These are phyloP conservation scores for Talaromyces sp. DNA, from an alignment of 2,329 filamentous ascomycete species.

Conservation along the genomic window DNA sequence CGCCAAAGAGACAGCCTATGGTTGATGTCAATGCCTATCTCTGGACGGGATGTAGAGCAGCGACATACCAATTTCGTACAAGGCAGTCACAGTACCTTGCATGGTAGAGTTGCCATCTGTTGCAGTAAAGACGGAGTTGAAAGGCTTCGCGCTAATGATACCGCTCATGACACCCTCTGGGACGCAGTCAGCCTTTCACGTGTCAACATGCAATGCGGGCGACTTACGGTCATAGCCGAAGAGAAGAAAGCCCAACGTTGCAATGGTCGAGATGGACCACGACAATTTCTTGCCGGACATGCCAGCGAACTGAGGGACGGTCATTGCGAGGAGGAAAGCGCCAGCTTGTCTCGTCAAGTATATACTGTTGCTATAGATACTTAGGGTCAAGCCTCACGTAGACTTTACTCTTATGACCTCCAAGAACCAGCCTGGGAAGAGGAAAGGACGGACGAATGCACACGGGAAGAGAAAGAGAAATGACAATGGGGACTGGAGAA, in stretches of 20 bases:
- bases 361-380: neutral
- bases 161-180: constrained; percentile 49
- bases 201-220: constrained; percentile 29
- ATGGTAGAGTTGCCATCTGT: constrained; percentile 42
- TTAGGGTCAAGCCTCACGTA: neutral
- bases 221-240: constrained; percentile 52
- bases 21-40: neutral
- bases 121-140: constrained; percentile 49
- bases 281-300: constrained; percentile 15
- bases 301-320: constrained; percentile 4
- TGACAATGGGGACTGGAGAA: neutral
- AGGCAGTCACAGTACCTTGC: constrained; percentile 49
- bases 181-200: neutral
- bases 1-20: constrained; percentile 36
- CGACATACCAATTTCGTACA: constrained; percentile 45
- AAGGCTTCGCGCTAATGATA: constrained; percentile 52
- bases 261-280: constrained; percentile 25
- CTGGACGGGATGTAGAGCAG: neutral
- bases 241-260: constrained; percentile 57
- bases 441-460: neutral
- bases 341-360: neutral
- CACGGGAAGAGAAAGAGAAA: neutral
- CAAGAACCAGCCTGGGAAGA: constrained; percentile 9
- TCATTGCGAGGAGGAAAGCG: neutral
- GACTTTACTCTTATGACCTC: neutral